Conservation (phyloP, 73 alveolate genomes). For the Stentor coeruleus region DNA sequence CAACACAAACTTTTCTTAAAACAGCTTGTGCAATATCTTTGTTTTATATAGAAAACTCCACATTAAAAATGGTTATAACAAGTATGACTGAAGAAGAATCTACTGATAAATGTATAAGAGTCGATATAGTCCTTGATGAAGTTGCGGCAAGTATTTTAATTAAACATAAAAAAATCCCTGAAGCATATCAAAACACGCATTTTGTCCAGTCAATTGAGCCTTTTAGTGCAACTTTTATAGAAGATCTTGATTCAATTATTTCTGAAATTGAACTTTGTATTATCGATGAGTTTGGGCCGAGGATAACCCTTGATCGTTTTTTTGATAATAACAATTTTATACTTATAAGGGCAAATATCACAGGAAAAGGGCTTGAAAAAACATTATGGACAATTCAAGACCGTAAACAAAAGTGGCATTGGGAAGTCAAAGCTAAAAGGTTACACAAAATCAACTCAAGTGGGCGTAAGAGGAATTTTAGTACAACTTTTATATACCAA, state of each 20-base stretch:
- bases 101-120: neutral
- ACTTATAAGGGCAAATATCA: neutral
- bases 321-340: neutral
- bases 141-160: neutral
- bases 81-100: conserved; percentile 10
- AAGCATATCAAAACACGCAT: too few species aligned
- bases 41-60: neutral
- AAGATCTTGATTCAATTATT: neutral
- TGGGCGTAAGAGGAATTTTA: neutral
- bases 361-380: neutral
- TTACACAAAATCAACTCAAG: conserved; percentile 2
- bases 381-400: conserved; percentile 13
- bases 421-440: neutral
- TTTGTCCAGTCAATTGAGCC: neutral
- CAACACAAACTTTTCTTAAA: neutral
- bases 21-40: neutral
- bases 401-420: neutral
- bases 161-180: neutral
- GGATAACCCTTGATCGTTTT: neutral
- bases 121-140: conserved; percentile 17
- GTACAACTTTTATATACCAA: neutral
- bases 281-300: conserved; percentile 11
- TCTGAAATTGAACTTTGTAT: conserved; percentile 11
- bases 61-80: neutral
- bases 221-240: neutral